These are phyloP conservation scores for Huntiella bhutanensis DNA, from an alignment of 2,329 filamentous ascomycete species.

Conservation along the genomic window DNA sequence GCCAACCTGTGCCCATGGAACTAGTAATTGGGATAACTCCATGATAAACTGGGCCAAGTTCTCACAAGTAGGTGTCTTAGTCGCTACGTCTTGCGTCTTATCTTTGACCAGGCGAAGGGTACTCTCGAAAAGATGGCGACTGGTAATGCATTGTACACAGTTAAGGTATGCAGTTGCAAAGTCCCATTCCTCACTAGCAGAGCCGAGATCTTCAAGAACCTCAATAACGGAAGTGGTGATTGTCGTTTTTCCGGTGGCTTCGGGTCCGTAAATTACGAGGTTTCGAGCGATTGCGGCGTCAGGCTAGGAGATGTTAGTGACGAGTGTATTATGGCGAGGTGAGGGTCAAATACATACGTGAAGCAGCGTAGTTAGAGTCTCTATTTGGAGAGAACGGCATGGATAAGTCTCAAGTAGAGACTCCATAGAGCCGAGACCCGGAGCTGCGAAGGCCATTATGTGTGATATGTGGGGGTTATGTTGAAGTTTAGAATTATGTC, in stretches of 20 bases:
- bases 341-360: slow-evolving; percentile 21
- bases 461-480: background rate
- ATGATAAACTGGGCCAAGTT: slow-evolving; percentile 59
- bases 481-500: background rate
- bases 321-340: background rate
- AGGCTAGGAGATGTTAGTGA: slow-evolving; percentile 25
- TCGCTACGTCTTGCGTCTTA: slow-evolving; percentile 20
- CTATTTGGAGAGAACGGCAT: slow-evolving; percentile 39
- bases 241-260: slow-evolving; percentile 71
- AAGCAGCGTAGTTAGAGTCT: slow-evolving; percentile 36
- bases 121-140: slow-evolving; percentile 29
- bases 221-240: slow-evolving; percentile 29
- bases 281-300: slow-evolving; percentile 51
- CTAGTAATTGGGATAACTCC: slow-evolving; percentile 46
- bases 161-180: slow-evolving; percentile 4
- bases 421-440: slow-evolving; percentile 30
- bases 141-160: slow-evolving; percentile 12
- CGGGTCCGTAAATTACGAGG: slow-evolving; percentile 64
- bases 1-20: background rate
- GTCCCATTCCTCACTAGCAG: slow-evolving; percentile 1
- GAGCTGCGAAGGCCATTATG: slow-evolving; percentile 25
- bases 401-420: slow-evolving; percentile 31
- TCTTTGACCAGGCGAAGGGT: slow-evolving; percentile 31
- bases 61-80: slow-evolving; percentile 44
- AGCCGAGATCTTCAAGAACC: background rate